A percentile compares a stretch with the other conserved stretches of the same genome.
phyloP scores from a whole-genome alignment of 495 filamentous ascomycete species.

The Neurospora pannonica region DNA sequence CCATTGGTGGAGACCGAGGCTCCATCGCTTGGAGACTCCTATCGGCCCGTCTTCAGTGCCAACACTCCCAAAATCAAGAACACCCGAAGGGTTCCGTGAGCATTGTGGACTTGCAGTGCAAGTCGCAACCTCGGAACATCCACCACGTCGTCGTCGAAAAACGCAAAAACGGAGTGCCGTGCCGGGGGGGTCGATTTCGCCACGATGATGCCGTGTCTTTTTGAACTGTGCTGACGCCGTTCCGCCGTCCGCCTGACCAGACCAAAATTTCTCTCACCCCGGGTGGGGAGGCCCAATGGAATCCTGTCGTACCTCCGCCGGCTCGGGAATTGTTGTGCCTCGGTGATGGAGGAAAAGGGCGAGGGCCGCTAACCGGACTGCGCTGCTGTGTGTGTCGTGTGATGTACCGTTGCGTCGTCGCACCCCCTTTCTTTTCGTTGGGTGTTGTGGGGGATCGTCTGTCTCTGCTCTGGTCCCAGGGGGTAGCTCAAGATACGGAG shows the following conservation, averaged over 20 bases:
- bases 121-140: background rate
- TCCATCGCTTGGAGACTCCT: background rate
- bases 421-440: background rate
- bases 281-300: background rate
- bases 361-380: background rate
- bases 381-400: background rate
- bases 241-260: background rate
- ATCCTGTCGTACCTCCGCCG: background rate
- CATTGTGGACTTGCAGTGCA: background rate
- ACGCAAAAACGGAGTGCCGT: background rate
- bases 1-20: background rate
- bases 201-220: background rate
- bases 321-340: background rate
- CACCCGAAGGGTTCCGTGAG: background rate
- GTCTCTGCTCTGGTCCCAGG: background rate
- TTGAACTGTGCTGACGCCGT: background rate
- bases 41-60: background rate
- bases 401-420: background rate
- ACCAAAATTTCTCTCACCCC: background rate
- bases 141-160: background rate
- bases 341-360: background rate
- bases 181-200: background rate
- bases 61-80: background rate
- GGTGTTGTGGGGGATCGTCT: background rate
- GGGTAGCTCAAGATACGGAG: background rate